These are phyloP conservation scores for Torulaspora quercuum DNA, from an alignment of 805 yeast genomes.

Conservation along the genomic window DNA sequence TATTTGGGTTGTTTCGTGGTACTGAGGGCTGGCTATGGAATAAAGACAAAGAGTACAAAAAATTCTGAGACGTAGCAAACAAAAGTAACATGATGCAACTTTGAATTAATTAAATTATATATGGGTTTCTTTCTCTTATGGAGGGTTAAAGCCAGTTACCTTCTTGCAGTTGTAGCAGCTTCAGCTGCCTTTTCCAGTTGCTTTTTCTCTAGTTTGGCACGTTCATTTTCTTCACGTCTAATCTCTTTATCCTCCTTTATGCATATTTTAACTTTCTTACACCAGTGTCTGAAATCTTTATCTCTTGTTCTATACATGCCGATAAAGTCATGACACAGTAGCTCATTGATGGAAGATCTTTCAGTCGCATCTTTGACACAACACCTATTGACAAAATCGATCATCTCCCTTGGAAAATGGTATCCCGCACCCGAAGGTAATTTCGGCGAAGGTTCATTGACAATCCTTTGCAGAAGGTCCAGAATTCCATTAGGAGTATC, in stretches of 20 bases:
- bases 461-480: constrained; percentile 87
- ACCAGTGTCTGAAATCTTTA: constrained; percentile 42
- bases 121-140: background rate
- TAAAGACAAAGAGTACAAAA: constrained; percentile 30
- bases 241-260: constrained; percentile 34
- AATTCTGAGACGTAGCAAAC: constrained; percentile 8
- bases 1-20: constrained; percentile 59
- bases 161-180: constrained; percentile 25
- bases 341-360: constrained; percentile 71
- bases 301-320: constrained; percentile 35
- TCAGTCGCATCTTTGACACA: constrained; percentile 62
- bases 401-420: constrained; percentile 44
- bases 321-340: constrained; percentile 45
- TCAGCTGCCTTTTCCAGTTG: constrained; percentile 27
- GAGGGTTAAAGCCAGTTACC: constrained; percentile 1
- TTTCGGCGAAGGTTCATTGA: constrained; percentile 85
- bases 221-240: constrained; percentile 32
- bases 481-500: constrained; percentile 79
- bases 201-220: constrained; percentile 30
- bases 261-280: constrained; percentile 37
- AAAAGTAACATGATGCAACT: background rate
- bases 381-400: constrained; percentile 71
- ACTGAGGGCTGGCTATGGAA: constrained; percentile 61
- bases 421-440: constrained; percentile 43
- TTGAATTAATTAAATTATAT: background rate